Percentiles rank a stretch among this genome's conserved stretches.
Conservation (phyloP, 2,329 filamentous ascomycete genomes). For the Aspergillus aculeatus region DNA sequence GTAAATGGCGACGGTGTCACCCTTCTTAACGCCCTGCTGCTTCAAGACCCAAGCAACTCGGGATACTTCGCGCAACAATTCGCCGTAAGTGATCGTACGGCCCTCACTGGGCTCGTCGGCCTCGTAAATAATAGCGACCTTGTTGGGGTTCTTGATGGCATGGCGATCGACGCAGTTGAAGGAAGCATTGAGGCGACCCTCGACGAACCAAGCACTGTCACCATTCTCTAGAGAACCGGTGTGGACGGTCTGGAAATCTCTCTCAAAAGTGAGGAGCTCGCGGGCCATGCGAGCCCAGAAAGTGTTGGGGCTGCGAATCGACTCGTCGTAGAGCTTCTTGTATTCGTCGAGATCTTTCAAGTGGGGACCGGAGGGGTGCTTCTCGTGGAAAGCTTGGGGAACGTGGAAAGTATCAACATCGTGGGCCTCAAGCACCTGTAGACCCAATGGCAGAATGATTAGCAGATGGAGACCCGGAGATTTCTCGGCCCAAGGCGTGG, state of each 20-base stretch:
- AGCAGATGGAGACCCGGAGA: conserved; percentile 10
- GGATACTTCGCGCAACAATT: conserved; percentile 90
- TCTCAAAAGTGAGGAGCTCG: conserved; percentile 85
- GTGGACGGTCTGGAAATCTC: conserved; percentile 87
- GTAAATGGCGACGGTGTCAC: conserved; percentile 95
- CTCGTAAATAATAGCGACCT: conserved; percentile 97
- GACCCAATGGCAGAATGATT: conserved; percentile 6
- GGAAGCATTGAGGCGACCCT: conserved; percentile 89
- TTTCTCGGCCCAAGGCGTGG: conserved; percentile 1
- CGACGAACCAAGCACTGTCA: conserved; percentile 91
- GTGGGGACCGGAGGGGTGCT: conserved; percentile 62
- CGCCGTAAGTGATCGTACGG: conserved; percentile 85
- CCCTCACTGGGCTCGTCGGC: conserved; percentile 87
- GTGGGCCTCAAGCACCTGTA: conserved; percentile 47
- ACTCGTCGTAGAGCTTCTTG: conserved; percentile 70
- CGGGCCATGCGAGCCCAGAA: conserved; percentile 89
- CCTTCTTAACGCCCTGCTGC: conserved; percentile 94
- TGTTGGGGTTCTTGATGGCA: conserved; percentile 90
- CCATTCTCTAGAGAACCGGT: conserved; percentile 73
- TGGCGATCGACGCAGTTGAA: conserved; percentile 98
- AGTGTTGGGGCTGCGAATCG: conserved; percentile 80
- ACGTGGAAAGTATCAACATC: conserved; percentile 55
- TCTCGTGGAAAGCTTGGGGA: conserved; percentile 56
- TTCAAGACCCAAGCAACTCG: conserved; percentile 83
- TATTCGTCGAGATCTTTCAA: conserved; percentile 61